These are phyloP conservation scores for Juglanconis juglandina DNA, from an alignment of 2,329 filamentous ascomycete genomes.

Conservation along the genomic window DNA sequence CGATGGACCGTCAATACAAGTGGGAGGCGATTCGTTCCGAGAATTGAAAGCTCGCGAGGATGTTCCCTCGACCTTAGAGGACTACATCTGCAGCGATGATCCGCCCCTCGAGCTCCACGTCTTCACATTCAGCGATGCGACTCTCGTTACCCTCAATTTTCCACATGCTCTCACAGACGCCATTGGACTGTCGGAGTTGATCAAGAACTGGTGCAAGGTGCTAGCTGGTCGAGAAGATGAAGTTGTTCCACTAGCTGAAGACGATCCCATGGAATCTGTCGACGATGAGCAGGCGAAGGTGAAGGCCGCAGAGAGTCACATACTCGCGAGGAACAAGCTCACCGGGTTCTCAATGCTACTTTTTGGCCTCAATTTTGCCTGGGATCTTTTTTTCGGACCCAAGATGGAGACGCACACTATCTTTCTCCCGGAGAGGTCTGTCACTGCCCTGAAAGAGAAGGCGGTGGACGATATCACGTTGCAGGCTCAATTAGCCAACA, in stretches of 20 bases:
- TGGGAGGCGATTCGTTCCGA: constrained; percentile 23
- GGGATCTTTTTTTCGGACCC: constrained; percentile 28
- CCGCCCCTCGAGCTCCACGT: constrained; percentile 47
- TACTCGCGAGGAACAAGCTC: constrained; percentile 25
- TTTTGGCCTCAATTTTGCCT: constrained; percentile 33
- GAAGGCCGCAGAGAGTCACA: constrained; percentile 23
- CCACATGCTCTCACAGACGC: constrained; percentile 47
- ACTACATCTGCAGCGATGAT: constrained; percentile 38
- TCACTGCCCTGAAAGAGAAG: constrained; percentile 28
- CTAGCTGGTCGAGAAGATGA: constrained; percentile 39
- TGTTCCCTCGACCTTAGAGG: constrained; percentile 31
- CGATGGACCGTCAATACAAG: constrained; percentile 26
- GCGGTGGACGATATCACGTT: constrained; percentile 28
- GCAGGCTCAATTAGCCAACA: background rate
- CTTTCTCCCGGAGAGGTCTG: constrained; percentile 32
- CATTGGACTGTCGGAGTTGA: constrained; percentile 37
- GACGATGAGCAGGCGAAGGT: constrained; percentile 13
- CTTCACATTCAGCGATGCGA: constrained; percentile 46
- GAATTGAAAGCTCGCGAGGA: constrained; percentile 22
- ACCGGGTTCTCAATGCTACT: constrained; percentile 25
- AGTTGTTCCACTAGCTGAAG: constrained; percentile 32
- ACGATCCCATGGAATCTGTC: constrained; percentile 32
- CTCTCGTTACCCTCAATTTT: constrained; percentile 42
- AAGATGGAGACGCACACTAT: constrained; percentile 33
- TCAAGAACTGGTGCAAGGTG: constrained; percentile 44